Percentiles rank a stretch among this genome's conserved stretches.
phyloP scores from a whole-genome alignment of 139 green algal genomes.

The Coelastrella sp. region DNA sequence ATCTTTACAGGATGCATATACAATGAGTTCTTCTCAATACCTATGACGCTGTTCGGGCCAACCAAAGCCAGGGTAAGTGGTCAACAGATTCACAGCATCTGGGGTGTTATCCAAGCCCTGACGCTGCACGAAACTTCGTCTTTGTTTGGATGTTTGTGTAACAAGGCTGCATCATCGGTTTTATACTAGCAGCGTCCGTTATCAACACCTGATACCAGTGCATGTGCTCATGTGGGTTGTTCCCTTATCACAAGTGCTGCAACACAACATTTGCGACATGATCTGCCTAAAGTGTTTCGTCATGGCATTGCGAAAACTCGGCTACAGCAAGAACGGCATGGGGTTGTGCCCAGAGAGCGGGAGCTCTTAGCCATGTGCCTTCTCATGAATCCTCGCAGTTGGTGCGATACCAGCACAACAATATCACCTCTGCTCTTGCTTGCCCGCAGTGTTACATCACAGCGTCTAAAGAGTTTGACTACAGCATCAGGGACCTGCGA shows the following conservation, averaged over 20 bases:
- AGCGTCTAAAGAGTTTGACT: conserved; percentile 12
- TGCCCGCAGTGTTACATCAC: not conserved
- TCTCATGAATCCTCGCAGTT: no score
- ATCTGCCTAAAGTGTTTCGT: no score
- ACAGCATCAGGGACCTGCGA: conserved; percentile 40
- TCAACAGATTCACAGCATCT: not conserved
- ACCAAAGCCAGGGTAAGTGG: conserved; percentile 30
- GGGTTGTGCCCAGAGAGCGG: no score
- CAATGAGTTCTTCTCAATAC: conserved; percentile 99
- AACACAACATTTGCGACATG: not conserved
- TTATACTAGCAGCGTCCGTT: no score
- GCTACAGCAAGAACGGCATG: no score
- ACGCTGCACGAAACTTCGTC: no score
- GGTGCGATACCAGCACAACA: not conserved
- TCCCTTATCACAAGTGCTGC: not conserved
- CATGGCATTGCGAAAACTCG: no score
- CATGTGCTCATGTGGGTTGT: not conserved
- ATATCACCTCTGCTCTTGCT: no score
- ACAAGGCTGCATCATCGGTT: no score
- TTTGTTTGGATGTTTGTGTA: no score
- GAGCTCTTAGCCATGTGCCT: no score
- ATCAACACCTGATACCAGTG: not conserved
- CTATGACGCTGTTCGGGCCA: conserved; percentile 88
- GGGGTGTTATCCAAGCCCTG: no score
- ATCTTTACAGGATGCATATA: conserved; percentile 97